phyloP scores from a whole-genome alignment of 805 yeast species.

The Saccharomycopsis selenospora region DNA sequence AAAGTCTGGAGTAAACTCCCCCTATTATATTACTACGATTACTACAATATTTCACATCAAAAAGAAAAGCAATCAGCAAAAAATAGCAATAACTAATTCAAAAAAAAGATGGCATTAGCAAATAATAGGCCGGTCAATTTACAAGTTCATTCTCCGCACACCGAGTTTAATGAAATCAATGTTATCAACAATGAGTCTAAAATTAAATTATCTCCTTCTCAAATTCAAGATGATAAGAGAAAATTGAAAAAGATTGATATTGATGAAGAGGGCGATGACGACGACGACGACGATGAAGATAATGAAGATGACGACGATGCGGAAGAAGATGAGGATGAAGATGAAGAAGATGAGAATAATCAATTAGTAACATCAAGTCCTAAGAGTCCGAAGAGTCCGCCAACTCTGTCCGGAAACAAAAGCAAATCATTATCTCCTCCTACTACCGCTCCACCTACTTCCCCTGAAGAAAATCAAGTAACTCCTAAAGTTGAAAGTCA shows the following conservation, averaged over 20 bases:
- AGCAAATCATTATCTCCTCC: not conserved
- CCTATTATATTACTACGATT: not conserved
- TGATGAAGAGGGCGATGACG: not conserved
- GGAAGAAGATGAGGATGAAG: not conserved
- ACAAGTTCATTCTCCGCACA: conserved; percentile 17
- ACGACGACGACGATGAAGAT: not conserved
- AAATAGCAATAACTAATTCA: not conserved
- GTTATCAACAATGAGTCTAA: conserved; percentile 7
- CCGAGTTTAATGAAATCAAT: conserved; percentile 13
- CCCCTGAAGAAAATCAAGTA: not conserved
- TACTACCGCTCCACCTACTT: not conserved
- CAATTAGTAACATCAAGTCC: not conserved
- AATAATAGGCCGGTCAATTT: conserved; percentile 12
- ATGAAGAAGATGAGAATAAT: not conserved
- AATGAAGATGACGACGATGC: not conserved
- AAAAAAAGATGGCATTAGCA: conserved; percentile 11
- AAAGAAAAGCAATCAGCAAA: too few species aligned
- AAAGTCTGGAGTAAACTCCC: not conserved
- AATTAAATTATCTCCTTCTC: conserved; percentile 15
- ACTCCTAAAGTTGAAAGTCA: too few species aligned
- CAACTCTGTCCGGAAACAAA: not conserved
- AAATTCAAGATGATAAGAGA: conserved; percentile 1
- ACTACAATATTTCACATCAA: too few species aligned
- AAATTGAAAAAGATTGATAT: not conserved
- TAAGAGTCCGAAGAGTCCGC: conserved; percentile 1